Percentiles rank a stretch among this genome's conserved stretches.
Evolutionary conservation across 73 alveolate genomes (phyloP).

Genomic region (Paramecium tetraurelia): DNA sequence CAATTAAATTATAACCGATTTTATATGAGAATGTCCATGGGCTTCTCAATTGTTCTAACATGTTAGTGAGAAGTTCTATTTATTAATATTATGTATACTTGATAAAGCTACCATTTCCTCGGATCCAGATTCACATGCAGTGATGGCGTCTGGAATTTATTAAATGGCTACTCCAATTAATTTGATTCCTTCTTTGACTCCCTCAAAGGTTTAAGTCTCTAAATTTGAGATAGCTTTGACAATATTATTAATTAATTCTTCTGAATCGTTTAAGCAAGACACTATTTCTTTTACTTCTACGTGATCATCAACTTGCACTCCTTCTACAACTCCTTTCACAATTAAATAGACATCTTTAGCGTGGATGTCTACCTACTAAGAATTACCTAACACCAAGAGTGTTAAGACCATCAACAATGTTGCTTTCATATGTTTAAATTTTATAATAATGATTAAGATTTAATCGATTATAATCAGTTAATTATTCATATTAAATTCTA

Average conservation of each 20-base stretch:
- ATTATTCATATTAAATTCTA: background rate
- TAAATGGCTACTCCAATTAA: constrained; percentile 1
- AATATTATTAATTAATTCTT: background rate
- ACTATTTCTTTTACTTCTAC: background rate
- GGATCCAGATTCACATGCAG: background rate
- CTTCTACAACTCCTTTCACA: constrained; percentile 42
- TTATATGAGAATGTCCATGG: background rate
- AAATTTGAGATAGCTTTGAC: background rate
- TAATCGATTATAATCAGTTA: background rate
- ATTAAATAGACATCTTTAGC: background rate
- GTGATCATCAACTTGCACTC: background rate
- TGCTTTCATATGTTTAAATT: background rate
- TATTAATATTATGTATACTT: background rate
- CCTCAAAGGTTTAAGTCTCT: background rate
- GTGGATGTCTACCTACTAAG: background rate
- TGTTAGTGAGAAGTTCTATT: background rate
- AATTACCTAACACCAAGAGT: background rate
- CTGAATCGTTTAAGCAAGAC: background rate
- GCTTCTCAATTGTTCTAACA: constrained; percentile 7
- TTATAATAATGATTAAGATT: background rate
- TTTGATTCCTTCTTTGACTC: background rate
- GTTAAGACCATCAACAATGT: background rate
- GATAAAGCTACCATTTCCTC: background rate
- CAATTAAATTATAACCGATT: background rate
- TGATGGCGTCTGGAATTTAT: background rate